Evolutionary conservation across 495 filamentous ascomycete genomes (phyloP).

Genomic region (Platismatia glauca): DNA sequence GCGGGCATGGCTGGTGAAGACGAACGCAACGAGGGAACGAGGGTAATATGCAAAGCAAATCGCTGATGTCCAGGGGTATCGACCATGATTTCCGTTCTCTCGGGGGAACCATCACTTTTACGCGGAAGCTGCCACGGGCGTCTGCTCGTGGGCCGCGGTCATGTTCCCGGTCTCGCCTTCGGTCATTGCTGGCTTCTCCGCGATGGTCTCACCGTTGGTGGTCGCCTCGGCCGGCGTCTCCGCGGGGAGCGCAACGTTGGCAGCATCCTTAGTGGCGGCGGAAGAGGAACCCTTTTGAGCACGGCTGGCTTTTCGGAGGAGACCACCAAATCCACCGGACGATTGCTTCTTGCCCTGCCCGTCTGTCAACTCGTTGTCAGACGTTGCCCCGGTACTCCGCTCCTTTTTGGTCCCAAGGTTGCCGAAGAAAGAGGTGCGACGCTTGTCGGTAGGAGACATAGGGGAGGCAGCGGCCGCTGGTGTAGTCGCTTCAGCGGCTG

Average conservation of each 20-base stretch:
- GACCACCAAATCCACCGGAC: constrained; percentile 44
- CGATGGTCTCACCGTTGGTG: constrained; percentile 8
- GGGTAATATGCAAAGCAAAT: constrained; percentile 1
- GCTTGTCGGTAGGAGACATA: constrained; percentile 42
- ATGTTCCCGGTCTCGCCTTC: constrained; percentile 8
- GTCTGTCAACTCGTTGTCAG: constrained; percentile 42
- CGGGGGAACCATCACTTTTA: background rate
- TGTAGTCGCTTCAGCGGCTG: constrained; percentile 20
- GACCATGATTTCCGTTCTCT: background rate
- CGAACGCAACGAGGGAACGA: constrained; percentile 5
- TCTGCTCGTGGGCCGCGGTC: constrained; percentile 8
- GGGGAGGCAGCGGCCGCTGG: constrained; percentile 23
- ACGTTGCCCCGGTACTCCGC: constrained; percentile 40
- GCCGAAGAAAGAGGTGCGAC: constrained; percentile 49
- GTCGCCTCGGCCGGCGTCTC: constrained; percentile 13
- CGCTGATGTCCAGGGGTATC: constrained; percentile 2
- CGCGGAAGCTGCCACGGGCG: constrained; percentile 15
- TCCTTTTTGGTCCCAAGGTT: constrained; percentile 44
- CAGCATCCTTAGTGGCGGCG: constrained; percentile 3
- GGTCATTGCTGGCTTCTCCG: constrained; percentile 9
- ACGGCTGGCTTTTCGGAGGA: constrained; percentile 51
- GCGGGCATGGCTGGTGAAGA: background rate
- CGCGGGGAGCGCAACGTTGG: constrained; percentile 11
- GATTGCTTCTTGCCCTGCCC: constrained; percentile 42
- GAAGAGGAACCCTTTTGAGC: constrained; percentile 28